A percentile compares a stretch with the other conserved stretches of the same genome.
These are phyloP conservation scores for Ceratobasidium sp. DNA, from an alignment of 1,284 basidiomycete genomes.

Conservation along the genomic window DNA sequence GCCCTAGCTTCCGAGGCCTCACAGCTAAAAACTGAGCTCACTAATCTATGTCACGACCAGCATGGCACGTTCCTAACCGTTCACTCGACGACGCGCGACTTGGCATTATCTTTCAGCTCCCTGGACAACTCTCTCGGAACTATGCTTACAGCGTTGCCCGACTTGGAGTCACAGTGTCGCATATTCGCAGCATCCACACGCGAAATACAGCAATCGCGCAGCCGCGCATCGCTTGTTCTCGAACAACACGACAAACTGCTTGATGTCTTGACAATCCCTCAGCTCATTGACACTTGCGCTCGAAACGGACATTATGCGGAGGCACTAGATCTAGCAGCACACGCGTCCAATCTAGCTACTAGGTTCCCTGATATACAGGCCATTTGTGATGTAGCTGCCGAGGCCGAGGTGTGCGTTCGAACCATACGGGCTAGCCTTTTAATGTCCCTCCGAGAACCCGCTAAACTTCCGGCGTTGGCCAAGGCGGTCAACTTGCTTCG, in stretches of 20 bases:
- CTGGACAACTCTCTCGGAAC: constrained; percentile 76
- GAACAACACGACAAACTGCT: constrained; percentile 92
- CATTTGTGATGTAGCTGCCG: constrained; percentile 71
- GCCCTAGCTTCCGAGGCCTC: constrained; percentile 83
- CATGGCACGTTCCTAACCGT: constrained; percentile 90
- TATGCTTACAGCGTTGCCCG: constrained; percentile 76
- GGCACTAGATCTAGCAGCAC: constrained; percentile 83
- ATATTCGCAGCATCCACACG: constrained; percentile 72
- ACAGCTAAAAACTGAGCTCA: constrained; percentile 87
- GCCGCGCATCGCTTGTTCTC: constrained; percentile 81
- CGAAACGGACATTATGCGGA: constrained; percentile 92
- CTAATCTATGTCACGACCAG: constrained; percentile 87
- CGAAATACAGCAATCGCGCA: constrained; percentile 73
- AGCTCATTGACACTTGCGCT: constrained; percentile 91
- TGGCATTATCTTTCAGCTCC: constrained; percentile 72
- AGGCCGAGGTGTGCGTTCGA: constrained; percentile 80
- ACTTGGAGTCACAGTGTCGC: constrained; percentile 75
- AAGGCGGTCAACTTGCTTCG: constrained; percentile 89
- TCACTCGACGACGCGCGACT: constrained; percentile 77
- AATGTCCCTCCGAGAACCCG: constrained; percentile 81
- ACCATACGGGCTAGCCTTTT: constrained; percentile 80
- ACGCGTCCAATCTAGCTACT: constrained; percentile 66
- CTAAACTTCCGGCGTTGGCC: constrained; percentile 90
- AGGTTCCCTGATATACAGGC: constrained; percentile 62
- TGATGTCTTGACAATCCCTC: constrained; percentile 90